Evolutionary conservation across 1,139 yeast species (phyloP).

Genomic region (Yamadazyma conglobata): DNA sequence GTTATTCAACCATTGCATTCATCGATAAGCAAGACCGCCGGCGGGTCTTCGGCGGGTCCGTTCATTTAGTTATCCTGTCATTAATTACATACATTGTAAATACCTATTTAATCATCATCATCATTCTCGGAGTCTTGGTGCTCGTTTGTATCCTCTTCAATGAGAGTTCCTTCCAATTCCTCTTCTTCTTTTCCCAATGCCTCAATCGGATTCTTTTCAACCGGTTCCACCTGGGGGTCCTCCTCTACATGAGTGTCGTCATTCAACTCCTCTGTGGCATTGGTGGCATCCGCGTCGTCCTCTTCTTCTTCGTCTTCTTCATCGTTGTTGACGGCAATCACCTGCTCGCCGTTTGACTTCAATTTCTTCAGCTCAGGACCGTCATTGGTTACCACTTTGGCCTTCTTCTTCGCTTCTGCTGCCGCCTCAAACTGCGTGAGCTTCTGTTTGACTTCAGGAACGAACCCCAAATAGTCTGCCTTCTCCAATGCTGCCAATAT

Average conservation of each 20-base stretch:
- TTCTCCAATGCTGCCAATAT: conserved; percentile 54
- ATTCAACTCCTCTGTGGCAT: conserved; percentile 17
- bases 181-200: conserved; percentile 21
- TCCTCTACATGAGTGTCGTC: conserved; percentile 14
- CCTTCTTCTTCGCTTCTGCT: conserved; percentile 37
- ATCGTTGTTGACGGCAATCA: conserved; percentile 8
- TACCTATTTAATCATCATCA: too few relatives aligned
- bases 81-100: too few relatives aligned
- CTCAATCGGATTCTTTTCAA: conserved; percentile 21
- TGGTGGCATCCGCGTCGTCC: conserved; percentile 12
- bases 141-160: conserved; percentile 12
- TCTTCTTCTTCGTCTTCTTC: conserved; percentile 15
- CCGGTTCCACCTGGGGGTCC: conserved; percentile 13
- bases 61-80: too few relatives aligned
- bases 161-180: conserved; percentile 10
- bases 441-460: conserved; percentile 51
- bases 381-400: conserved; percentile 18
- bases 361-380: conserved; percentile 13
- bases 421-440: conserved; percentile 41
- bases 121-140: conserved; percentile 12
- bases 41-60: too few relatives aligned
- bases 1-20: conserved; percentile 28
- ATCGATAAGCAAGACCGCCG: conserved; percentile 1
- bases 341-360: conserved; percentile 15
- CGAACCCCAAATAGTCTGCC: conserved; percentile 53